These are phyloP conservation scores for Aspergillus mulundensis DNA, from an alignment of 495 filamentous ascomycete species.

Conservation along the genomic window DNA sequence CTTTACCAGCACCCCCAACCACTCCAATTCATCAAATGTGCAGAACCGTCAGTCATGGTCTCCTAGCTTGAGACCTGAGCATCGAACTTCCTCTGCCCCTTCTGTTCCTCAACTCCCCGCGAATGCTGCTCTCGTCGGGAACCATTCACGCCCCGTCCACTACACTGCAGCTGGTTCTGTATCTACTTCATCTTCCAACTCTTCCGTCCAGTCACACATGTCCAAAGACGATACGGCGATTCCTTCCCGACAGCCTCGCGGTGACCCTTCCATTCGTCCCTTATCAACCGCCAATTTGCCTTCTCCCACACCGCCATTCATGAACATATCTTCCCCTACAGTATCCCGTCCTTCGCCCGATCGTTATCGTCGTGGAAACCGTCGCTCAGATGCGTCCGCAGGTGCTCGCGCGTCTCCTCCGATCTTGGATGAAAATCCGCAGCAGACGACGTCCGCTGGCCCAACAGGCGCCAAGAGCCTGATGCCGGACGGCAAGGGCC, in stretches of 20 bases:
- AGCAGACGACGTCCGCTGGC: constrained; percentile 6
- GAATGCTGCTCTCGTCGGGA: constrained; percentile 37
- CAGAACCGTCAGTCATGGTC: constrained; percentile 55
- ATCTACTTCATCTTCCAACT: constrained; percentile 51
- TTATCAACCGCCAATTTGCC: constrained; percentile 50
- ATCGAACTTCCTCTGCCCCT: constrained; percentile 63
- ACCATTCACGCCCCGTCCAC: constrained; percentile 44
- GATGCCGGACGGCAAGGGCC: constrained; percentile 17
- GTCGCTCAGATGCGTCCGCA: constrained; percentile 42
- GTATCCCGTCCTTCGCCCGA: constrained; percentile 60
- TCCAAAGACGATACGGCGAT: constrained; percentile 49
- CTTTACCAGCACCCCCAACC: constrained; percentile 71
- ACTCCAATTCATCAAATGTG: constrained; percentile 49
- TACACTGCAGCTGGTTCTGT: constrained; percentile 61
- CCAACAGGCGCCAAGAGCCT: constrained; percentile 7
- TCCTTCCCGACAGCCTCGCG: constrained; percentile 35
- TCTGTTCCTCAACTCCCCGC: constrained; percentile 46
- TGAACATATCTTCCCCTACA: constrained; percentile 44
- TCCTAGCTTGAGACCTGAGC: constrained; percentile 62
- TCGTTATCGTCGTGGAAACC: constrained; percentile 59
- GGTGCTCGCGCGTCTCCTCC: constrained; percentile 20
- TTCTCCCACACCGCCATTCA: constrained; percentile 32
- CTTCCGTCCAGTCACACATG: constrained; percentile 36
- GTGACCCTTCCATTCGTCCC: constrained; percentile 43
- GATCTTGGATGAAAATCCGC: constrained; percentile 24